Base-by-base conservation (phyloP, 2,329 filamentous ascomycete genomes). In the Aspergillus sp. region DNA sequence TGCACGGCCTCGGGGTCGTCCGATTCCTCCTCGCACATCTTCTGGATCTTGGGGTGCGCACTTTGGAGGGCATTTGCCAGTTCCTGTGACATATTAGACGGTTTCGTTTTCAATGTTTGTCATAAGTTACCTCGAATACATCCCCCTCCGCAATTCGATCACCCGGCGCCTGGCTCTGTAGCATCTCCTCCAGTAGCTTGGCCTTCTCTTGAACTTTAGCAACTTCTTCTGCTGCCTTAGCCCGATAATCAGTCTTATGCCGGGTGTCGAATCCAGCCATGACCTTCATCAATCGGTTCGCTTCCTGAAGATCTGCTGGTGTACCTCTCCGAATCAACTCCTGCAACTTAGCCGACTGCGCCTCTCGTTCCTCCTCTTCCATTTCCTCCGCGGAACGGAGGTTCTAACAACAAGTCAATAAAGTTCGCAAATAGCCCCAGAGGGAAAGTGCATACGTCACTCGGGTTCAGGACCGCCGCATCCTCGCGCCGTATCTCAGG, bases 11-110 rank as follows among this genome's bases (percentile, higher is more conserved):
- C 95, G 64, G 93, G 89, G 73, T 99, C 95, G 64, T 98, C 94
- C 11, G 93, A 97, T 74, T 99, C 95, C 77, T 99, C 95, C 77
- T 98, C 94, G 73, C 94, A 98, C 94, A 99, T 99, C 80, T 92
- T 97, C 76, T 98, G 94, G 67, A 99, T 98, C 81, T 99, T 99
- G 8, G 95, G 95, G 72, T 99, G 95, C 2, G 95, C 95, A 73
- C 91, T 97, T 76, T 92, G 91, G 50, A 99, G 83, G 9, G 95
- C 89, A 66, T 91, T 89, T 5, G 93, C 93, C 57, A 99, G 85
- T 82, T 99, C 95, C 82, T 93, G 61, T 3, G 17, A 11, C 19
- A 51, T 47, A 28, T 52, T 58, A 58, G 48, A 46, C 3, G 2
- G 28, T 15, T 34, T 15, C n/a, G 25, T 19, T 28, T 19, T 43